Evolutionary conservation across 169 alveolate species (phyloP).

Genomic region (Theileria sp.): DNA sequence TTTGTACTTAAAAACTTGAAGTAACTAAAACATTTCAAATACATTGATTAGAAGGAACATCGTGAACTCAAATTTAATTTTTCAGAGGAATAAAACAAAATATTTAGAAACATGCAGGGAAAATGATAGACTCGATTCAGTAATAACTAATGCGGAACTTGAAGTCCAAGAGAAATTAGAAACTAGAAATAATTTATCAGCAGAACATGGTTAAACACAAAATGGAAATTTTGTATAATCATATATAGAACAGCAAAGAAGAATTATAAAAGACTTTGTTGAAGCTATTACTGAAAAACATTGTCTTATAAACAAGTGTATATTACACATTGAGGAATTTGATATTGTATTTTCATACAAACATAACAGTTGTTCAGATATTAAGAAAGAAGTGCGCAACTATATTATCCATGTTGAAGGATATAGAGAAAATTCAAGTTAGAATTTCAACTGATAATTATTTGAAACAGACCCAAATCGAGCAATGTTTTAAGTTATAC

Average conservation of each 20-base stretch:
- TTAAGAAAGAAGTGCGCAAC: neutral
- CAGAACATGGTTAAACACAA: neutral
- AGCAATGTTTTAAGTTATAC: constrained; percentile 15
- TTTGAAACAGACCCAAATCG: neutral
- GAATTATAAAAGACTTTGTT: neutral
- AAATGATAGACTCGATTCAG: constrained; percentile 1
- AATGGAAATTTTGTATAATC: neutral
- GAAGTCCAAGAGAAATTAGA: neutral
- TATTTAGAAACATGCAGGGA: neutral
- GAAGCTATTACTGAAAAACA: neutral
- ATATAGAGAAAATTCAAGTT: neutral
- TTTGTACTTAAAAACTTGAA: neutral
- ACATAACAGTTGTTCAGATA: neutral
- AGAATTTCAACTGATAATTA: neutral
- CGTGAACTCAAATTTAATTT: neutral
- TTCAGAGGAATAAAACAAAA: neutral
- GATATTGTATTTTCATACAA: neutral
- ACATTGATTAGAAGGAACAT: neutral
- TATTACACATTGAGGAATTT: constrained; percentile 3
- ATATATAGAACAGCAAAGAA: neutral
- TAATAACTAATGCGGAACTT: neutral
- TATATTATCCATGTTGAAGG: neutral
- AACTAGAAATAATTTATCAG: neutral
- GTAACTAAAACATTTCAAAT: neutral
- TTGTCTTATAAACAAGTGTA: neutral